These are phyloP conservation scores for Coniferiporia sulphurascens DNA, from an alignment of 1,284 basidiomycete genomes.

Conservation along the genomic window DNA sequence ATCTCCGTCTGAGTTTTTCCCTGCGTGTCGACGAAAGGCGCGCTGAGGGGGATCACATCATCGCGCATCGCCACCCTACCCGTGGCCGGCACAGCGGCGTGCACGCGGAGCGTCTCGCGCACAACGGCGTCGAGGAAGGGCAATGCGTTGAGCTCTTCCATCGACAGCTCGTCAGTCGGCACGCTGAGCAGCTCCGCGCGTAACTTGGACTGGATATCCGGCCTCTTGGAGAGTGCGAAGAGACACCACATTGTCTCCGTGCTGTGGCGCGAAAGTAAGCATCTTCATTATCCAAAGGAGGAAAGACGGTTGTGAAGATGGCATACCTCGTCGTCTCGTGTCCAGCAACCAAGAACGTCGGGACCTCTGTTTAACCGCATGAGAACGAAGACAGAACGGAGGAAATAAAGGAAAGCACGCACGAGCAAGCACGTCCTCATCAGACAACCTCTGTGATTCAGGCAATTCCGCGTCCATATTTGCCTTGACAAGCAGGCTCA, in stretches of 20 bases:
- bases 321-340: slow-evolving; percentile 31
- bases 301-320: neutral
- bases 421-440: slow-evolving; percentile 55
- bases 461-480: slow-evolving; percentile 44
- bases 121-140: slow-evolving; percentile 32
- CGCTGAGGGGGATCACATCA: slow-evolving; percentile 25
- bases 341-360: slow-evolving; percentile 40
- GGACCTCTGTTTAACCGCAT: slow-evolving; percentile 31
- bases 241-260: slow-evolving; percentile 46
- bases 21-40: slow-evolving; percentile 21
- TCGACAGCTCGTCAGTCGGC: slow-evolving; percentile 23
- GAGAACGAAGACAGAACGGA: neutral
- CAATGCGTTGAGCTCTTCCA: slow-evolving; percentile 31
- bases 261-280: neutral
- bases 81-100: slow-evolving; percentile 22
- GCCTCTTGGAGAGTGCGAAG: slow-evolving; percentile 36
- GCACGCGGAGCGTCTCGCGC: slow-evolving; percentile 26
- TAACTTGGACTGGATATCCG: slow-evolving; percentile 38
- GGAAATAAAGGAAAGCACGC: slow-evolving; percentile 25
- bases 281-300: neutral
- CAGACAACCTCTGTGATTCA: slow-evolving; percentile 41
- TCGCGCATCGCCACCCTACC: slow-evolving; percentile 23
- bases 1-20: slow-evolving; percentile 23
- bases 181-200: slow-evolving; percentile 36
- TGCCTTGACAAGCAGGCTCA: slow-evolving; percentile 37